Percentiles rank a stretch among this genome's conserved stretches.
phyloP scores from a whole-genome alignment of 2,329 filamentous ascomycete species.

The Colletotrichum echinochloae region DNA sequence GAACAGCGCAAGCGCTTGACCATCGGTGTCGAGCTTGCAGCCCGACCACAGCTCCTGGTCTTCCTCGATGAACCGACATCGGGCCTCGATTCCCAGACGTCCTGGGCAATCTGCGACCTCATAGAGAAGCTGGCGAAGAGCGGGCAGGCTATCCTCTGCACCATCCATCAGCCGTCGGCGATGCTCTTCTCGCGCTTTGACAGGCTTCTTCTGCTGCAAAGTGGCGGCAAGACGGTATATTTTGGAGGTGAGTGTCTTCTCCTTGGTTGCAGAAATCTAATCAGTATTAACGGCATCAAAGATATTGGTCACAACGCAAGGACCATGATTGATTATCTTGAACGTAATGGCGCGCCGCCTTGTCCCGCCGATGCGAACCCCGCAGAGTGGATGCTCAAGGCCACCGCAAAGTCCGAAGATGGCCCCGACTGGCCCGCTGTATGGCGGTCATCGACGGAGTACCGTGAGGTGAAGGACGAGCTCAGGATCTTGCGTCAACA shows the following conservation, averaged over 20 bases:
- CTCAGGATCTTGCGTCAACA: constrained; percentile 43
- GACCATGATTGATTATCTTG: constrained; percentile 68
- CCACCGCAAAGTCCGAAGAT: constrained; percentile 45
- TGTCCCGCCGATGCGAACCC: constrained; percentile 70
- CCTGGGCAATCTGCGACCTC: constrained; percentile 79
- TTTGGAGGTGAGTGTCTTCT: constrained; percentile 62
- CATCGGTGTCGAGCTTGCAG: constrained; percentile 81
- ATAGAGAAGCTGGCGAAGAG: constrained; percentile 71
- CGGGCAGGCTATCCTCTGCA: constrained; percentile 59
- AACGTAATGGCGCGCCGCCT: constrained; percentile 67
- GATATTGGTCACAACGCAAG: constrained; percentile 55
- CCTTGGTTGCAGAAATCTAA: rapidly evolving
- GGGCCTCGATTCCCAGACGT: constrained; percentile 79
- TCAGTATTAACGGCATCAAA: background rate
- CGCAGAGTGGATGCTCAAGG: constrained; percentile 74
- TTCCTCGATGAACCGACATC: constrained; percentile 85
- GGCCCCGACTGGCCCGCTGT: constrained; percentile 52
- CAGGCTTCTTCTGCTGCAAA: constrained; percentile 65
- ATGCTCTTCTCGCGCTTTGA: constrained; percentile 64
- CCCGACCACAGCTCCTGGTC: constrained; percentile 77
- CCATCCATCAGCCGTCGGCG: constrained; percentile 61
- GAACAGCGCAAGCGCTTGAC: constrained; percentile 70
- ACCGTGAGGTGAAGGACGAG: constrained; percentile 46
- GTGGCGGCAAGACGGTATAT: constrained; percentile 69
- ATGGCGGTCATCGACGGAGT: constrained; percentile 50